A percentile compares a stretch with the other conserved stretches of the same genome.
These are phyloP conservation scores for Protomyces macrosporus DNA, from an alignment of 1,139 yeast genomes.

Conservation along the genomic window DNA sequence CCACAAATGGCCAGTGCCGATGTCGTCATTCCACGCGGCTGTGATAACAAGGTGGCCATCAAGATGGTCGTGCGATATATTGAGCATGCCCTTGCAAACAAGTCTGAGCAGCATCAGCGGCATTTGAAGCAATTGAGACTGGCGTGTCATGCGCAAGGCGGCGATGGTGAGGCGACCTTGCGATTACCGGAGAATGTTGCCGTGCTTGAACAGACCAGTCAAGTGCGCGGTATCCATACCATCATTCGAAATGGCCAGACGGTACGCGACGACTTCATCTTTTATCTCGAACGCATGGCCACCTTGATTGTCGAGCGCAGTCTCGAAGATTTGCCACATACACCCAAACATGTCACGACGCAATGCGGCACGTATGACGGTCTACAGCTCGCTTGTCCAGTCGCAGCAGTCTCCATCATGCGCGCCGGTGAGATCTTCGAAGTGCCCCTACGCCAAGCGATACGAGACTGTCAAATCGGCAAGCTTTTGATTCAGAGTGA, in stretches of 20 bases:
- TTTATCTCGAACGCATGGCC: constrained; percentile 72
- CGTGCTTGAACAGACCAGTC: constrained; percentile 57
- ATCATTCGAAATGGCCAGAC: constrained; percentile 56
- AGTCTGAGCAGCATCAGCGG: constrained; percentile 61
- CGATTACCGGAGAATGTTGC: constrained; percentile 28
- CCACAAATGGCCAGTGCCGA: constrained; percentile 82
- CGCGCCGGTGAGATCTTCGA: constrained; percentile 92
- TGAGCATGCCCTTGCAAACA: constrained; percentile 59
- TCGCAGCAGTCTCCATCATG: constrained; percentile 71
- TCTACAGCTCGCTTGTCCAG: constrained; percentile 40
- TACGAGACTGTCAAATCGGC: constrained; percentile 75
- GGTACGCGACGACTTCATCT: constrained; percentile 69
- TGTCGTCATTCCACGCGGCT: constrained; percentile 79
- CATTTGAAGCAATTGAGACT: constrained; percentile 51
- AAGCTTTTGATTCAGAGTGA: constrained; percentile 83
- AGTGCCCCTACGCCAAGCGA: constrained; percentile 64
- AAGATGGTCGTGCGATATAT: constrained; percentile 63
- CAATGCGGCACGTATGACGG: constrained; percentile 47
- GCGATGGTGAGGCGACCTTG: background rate
- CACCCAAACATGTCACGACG: constrained; percentile 43
- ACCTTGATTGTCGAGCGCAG: constrained; percentile 57
- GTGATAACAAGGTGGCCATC: constrained; percentile 68
- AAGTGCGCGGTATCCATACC: constrained; percentile 66
- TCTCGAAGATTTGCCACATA: constrained; percentile 42
- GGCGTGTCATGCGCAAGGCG: background rate